Percentiles rank a stretch among this genome's conserved stretches.
These are phyloP conservation scores for Picea glauca DNA, from an alignment of 75 land plant species.

Conservation along the genomic window DNA sequence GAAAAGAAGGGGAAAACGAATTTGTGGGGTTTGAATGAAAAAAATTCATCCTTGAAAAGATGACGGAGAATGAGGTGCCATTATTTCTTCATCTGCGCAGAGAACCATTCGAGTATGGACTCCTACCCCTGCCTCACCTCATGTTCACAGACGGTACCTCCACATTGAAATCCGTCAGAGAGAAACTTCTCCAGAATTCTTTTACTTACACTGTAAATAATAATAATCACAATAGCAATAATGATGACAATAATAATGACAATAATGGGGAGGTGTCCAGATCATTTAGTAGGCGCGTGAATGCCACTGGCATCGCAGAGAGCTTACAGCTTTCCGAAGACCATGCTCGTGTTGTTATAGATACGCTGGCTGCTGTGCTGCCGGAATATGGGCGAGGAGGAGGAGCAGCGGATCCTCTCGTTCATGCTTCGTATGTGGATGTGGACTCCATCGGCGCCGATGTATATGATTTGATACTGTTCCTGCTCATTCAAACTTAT, in stretches of 20 bases:
- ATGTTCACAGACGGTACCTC: conserved; percentile 65
- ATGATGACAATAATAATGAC: not conserved
- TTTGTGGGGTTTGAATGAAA: not conserved
- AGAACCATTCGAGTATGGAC: conserved; percentile 93
- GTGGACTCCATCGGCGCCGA: conserved; percentile 59
- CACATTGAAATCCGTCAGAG: conserved; percentile 49
- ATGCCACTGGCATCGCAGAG: conserved; percentile 50
- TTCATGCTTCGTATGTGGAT: conserved; percentile 25
- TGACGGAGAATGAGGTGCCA: conserved; percentile 11
- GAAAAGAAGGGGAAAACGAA: not conserved
- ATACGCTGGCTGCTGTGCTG: conserved; percentile 74
- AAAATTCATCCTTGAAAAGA: conserved; percentile 1
- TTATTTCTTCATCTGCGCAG: conserved; percentile 60
- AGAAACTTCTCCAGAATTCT: conserved; percentile 39
- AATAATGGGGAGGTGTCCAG: not conserved
- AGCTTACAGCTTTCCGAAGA: conserved; percentile 58
- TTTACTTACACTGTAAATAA: conserved; percentile 13
- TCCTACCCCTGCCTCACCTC: conserved; percentile 82
- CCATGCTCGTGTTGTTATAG: conserved; percentile 70
- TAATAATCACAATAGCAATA: not conserved
- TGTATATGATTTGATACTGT: conserved; percentile 73
- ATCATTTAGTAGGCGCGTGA: conserved; percentile 14
- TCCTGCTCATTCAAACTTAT: conserved; percentile 79
- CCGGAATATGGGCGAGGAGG: conserved; percentile 19
- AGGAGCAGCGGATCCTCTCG: conserved; percentile 39